Base-by-base conservation (phyloP, 306 rosid genomes). In the Sindora glabra region DNA sequence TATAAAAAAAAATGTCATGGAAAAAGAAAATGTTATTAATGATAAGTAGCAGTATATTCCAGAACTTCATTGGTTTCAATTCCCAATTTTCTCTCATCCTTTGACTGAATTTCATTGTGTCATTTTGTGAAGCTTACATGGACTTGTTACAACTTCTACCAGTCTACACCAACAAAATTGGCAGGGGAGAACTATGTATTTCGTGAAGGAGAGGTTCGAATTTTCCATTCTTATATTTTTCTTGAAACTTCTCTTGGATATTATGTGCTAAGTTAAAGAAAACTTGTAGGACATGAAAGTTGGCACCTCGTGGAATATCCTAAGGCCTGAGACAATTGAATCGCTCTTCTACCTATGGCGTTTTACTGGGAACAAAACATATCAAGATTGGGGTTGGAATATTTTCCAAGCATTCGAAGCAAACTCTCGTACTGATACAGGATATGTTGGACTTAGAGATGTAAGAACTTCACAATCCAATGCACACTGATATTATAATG, bases 381-480 rank as follows among this genome's bases (percentile, higher is more conserved):
- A 94, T 87, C 89, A 77, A 75, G 97, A 94, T 34, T 94, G 99
- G 99, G 97, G 94, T 71, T 89, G 99, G 97, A 72, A 94, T 73
- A 94, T 89, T 69, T 94, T 94, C 63, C 87, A 78, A 73, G 99
- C 99, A 71, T 94, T 94, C 66, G 99, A 94, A 65, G 82, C 73
- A 71, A 86, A 86, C 85, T 86, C 91, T 61, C 94, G 97, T 56
- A 18, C 77, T 0, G 99, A 86, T 53, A 19, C 89, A 0, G 99
- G 99, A 71, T 94, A 94, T 45, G 99, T 94, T 63, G 99, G 99
- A 54, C 85, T 94, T 33, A 86, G 64, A 89, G 97, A 94, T 71
- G 99, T 89, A 78, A 65, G 95, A 50, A 57, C 70, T 70, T 76
- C 65, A 52, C 34, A 48, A 34, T 10, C 52, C 29, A 40, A 40